Base-by-base conservation (phyloP, 1,284 basidiomycete genomes). In the Ganoderma sinense region DNA sequence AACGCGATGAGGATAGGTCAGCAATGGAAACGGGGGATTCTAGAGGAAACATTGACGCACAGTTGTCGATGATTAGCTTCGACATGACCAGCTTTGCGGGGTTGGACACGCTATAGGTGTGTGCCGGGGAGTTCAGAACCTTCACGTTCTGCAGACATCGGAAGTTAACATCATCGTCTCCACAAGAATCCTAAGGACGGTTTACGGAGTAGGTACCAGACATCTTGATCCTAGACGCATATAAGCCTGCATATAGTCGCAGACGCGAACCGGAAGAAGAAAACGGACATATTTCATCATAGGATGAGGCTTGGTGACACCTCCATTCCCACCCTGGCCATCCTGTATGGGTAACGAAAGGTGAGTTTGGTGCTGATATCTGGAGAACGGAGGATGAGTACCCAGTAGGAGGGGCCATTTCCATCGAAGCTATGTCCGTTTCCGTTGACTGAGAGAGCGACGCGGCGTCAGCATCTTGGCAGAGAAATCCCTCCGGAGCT, bases 201-300 rank as follows among this genome's bases (percentile, higher is more conserved):
- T 82, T 67, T 55, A 86, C 85, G 23, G 78, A 75, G 73, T 83
- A 88, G 13, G 82, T 82, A 1, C 87, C 88, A 45, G 87, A 88
- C 0, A 87, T 87, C 73, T 84, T 84, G 70, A 89, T 88, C 77
- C 87, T 88, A 63, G 6, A 7, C 58, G 18, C 23, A 53, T 43
- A 26, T 61, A 67, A 36, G 41, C 29, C 16, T 62, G 48, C 58
- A n/a, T 23, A 62, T 58, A 69, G 36, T 36, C 3, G 36, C n/a
- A n/a, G n/a, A n/a, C 36, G 36, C 10, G 18, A 18, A 11, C 40
- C 23, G 2, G 0, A 36, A 36, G 10, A 36, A 36, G 36, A 7
- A 1, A 36, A 8, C 36, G 36, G 10, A 67, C 75, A 53, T 61
- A 78, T 81, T 82, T 83, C 78, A 78, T 79, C 76, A 81, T 78